These are phyloP conservation scores for Tulasnella sp. DNA, from an alignment of 768 basidiomycete genomes.

Conservation along the genomic window DNA sequence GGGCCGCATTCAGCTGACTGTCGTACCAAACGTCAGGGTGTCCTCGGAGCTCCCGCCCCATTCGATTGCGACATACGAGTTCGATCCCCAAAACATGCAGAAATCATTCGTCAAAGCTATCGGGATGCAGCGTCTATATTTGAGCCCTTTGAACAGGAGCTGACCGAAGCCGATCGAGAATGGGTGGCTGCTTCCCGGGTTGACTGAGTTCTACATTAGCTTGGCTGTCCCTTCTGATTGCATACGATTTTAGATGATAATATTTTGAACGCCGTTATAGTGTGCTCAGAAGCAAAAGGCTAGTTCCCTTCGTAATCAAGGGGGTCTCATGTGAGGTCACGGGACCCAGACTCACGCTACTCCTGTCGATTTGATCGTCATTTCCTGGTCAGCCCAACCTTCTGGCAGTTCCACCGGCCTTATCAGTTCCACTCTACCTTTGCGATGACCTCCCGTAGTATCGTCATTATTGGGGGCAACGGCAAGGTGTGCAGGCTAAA, in stretches of 20 bases:
- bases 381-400: neutral
- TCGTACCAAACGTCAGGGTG: neutral
- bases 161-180: neutral
- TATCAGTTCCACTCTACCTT: neutral
- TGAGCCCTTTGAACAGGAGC: neutral
- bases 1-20: neutral
- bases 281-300: neutral
- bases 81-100: neutral
- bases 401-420: neutral
- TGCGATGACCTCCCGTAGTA: conserved; percentile 34
- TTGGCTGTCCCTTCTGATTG: neutral
- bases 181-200: neutral
- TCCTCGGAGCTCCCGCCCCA: neutral
- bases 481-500: conserved; percentile 42
- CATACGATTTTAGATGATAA: neutral
- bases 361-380: neutral
- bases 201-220: neutral
- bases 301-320: neutral
- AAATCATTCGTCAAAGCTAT: neutral
- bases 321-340: neutral
- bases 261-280: neutral
- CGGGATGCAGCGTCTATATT: neutral
- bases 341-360: neutral
- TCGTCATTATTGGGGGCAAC: conserved; percentile 52
- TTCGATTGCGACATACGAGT: neutral